Base-by-base conservation (phyloP, 2,329 filamentous ascomycete species). In the Teratosphaeriaceae sp. region DNA sequence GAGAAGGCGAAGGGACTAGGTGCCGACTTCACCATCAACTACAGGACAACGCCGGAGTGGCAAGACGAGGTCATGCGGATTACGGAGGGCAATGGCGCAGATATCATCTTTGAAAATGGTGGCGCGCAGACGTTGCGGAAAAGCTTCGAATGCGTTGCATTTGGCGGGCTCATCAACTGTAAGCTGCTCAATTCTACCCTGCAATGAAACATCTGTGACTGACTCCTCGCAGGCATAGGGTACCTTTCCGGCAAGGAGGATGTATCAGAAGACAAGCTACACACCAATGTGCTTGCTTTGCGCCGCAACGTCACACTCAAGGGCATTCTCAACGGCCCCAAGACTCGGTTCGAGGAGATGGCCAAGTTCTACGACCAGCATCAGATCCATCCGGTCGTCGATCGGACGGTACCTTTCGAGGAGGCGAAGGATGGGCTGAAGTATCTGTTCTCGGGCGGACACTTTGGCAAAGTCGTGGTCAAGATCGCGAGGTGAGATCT, bases 21-120 rank as follows among this genome's bases (percentile, higher is more conserved):
- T 2, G 80, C 77, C 0, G 68, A 72, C 41, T 67, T 76, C 34
- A 64, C 74, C 2, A 69, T 84, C 58, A 83, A 84, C 62, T 85
- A 84, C 60, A 75, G 71, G 43, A 68, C 60, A 0, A 69, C 69
- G 7, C 63, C 73, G 0, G 70, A 76, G 37, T 85, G 81, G 81
- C 76, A 80, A 13, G 61, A 67, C 2, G 70, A 70, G 21, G 79
- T 79, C 13, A 69, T 74, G 45, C 64, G 65, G 7, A 58, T 72
- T 8, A 73, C 71, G 0, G 44, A 58, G 3, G 55, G 57, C 38
- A 49, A 60, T 3, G 69, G 69, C 40, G 67, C 63, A 3, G 71
- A 76, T 50, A 68, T 73, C 40, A 69, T 74, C 40, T 65, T 77
- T 42, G 72, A 76, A 53, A 66, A 67, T 16, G 70, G 72, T n/a